phyloP scores from a whole-genome alignment of 1,284 basidiomycete species.

The Trichosporon asahii region DNA sequence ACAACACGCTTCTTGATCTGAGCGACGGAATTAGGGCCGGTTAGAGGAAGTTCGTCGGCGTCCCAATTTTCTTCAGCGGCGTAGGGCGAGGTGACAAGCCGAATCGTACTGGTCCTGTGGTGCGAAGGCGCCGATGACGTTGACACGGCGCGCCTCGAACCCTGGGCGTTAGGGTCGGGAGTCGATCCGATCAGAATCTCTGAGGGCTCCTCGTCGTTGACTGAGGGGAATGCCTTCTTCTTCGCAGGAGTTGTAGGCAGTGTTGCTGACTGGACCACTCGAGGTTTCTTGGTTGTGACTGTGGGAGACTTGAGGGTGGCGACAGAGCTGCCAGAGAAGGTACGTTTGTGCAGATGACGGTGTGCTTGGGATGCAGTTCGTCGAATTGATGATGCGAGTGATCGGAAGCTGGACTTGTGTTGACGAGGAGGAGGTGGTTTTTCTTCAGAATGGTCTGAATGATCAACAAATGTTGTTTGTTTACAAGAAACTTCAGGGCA shows the following conservation, averaged over 20 bases:
- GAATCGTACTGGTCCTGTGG: conserved; percentile 42
- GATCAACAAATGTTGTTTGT: neutral
- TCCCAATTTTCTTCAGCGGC: conserved; percentile 20
- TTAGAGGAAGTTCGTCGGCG: conserved; percentile 39
- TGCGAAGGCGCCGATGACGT: conserved; percentile 24
- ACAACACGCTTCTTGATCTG: conserved; percentile 33
- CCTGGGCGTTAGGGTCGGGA: conserved; percentile 2
- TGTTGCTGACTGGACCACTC: neutral
- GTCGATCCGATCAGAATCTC: neutral
- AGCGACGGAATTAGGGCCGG: conserved; percentile 25
- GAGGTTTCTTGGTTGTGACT: neutral
- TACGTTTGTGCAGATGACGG: conserved; percentile 6
- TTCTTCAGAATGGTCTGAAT: neutral
- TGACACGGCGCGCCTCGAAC: neutral
- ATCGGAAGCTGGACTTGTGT: conserved; percentile 16
- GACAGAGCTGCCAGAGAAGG: conserved; percentile 15
- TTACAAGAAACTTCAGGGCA: neutral
- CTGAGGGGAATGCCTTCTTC: conserved; percentile 6
- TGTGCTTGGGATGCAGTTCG: conserved; percentile 18
- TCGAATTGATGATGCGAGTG: conserved; percentile 22
- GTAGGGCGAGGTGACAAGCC: conserved; percentile 36
- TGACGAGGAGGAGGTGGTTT: conserved; percentile 9
- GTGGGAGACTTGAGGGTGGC: conserved; percentile 9
- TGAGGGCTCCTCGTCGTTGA: neutral
- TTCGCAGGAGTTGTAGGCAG: neutral